Conservation (phyloP, 768 basidiomycete genomes). For the Podaxis sp. region DNA sequence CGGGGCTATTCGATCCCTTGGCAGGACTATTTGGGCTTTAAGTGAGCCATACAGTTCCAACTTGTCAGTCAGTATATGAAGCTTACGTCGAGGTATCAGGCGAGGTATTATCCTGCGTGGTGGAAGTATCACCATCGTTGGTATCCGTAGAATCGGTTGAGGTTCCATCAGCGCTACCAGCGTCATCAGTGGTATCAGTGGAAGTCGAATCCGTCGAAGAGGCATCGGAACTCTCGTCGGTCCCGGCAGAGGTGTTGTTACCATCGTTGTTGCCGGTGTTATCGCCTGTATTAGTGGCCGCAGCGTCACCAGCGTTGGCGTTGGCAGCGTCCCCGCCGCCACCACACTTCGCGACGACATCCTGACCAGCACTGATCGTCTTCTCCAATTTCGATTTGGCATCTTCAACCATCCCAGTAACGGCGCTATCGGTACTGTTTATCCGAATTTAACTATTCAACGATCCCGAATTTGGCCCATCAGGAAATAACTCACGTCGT, state of each 20-base stretch:
- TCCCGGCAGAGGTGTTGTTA: background rate
- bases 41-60: background rate
- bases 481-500: conserved; percentile 19
- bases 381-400: conserved; percentile 19
- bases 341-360: conserved; percentile 22
- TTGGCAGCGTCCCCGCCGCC: background rate
- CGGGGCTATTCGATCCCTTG: background rate
- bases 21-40: background rate
- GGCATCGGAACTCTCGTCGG: background rate
- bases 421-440: conserved; percentile 20
- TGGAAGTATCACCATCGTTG: background rate
- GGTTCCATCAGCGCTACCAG: background rate
- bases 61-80: background rate
- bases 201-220: background rate
- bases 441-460: background rate
- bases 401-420: conserved; percentile 16
- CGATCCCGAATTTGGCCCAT: background rate
- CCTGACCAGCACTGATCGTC: conserved; percentile 22
- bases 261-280: background rate
- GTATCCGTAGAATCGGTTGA: background rate
- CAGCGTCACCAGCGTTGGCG: background rate
- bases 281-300: background rate
- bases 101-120: background rate
- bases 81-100: background rate
- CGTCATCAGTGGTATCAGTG: background rate